phyloP scores from a whole-genome alignment of 108 stramenopile species.

The Conticribra weissflogii region DNA sequence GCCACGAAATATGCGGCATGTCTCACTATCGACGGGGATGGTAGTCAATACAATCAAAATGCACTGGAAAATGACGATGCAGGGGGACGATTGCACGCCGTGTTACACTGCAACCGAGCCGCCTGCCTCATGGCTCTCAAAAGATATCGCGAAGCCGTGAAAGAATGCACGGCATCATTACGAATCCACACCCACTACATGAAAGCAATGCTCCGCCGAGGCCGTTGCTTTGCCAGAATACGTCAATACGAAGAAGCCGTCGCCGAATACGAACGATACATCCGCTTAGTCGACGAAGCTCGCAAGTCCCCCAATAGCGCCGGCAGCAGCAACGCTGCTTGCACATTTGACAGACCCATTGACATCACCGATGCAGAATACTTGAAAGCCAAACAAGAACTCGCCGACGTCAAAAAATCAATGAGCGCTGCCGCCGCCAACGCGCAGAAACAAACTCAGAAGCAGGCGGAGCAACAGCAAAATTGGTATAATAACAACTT shows the following conservation, averaged over 20 bases:
- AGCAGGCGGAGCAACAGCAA: constrained; percentile 44
- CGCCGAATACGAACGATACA: constrained; percentile 72
- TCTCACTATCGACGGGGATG: constrained; percentile 63
- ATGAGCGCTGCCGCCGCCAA: constrained; percentile 47
- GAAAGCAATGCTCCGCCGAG: constrained; percentile 87
- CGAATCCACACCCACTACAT: constrained; percentile 84
- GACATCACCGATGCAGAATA: constrained; percentile 61
- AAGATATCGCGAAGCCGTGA: constrained; percentile 69
- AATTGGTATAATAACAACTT: constrained; percentile 52
- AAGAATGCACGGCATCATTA: constrained; percentile 86
- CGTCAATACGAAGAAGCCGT: constrained; percentile 70
- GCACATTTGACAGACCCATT: constrained; percentile 74
- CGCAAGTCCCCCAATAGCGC: constrained; percentile 32
- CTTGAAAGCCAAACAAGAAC: constrained; percentile 61
- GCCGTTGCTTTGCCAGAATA: constrained; percentile 73
- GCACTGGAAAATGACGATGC: constrained; percentile 48
- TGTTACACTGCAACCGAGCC: constrained; percentile 89
- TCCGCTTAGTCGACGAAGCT: constrained; percentile 68
- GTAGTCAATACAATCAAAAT: constrained; percentile 25
- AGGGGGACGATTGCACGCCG: constrained; percentile 84
- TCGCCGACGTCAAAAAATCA: constrained; percentile 56
- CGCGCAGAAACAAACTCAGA: constrained; percentile 30
- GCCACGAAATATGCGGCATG: constrained; percentile 68
- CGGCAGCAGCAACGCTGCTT: constrained; percentile 43
- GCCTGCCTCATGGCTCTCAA: constrained; percentile 86